phyloP scores from a whole-genome alignment of 129 eudicot species.

The Chrysanthemum lavandulifolium region DNA sequence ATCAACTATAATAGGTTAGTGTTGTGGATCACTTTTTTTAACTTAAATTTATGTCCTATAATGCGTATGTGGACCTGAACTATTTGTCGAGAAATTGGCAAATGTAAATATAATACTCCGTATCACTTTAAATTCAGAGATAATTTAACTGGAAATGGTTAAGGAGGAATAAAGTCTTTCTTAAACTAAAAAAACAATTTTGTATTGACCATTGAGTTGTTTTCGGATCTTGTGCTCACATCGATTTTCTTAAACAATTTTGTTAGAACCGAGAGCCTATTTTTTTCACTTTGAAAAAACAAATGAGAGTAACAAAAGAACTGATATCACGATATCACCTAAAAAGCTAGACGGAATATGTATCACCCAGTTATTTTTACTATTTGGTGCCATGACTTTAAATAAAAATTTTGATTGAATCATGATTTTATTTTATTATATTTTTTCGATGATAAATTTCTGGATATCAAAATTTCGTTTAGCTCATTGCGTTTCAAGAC shows the following conservation, averaged over 20 bases:
- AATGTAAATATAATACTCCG: neutral
- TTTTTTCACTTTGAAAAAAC: too few species aligned
- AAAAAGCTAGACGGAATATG: too few species aligned
- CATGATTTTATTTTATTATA: too few species aligned
- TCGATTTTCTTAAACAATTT: neutral
- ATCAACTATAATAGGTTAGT: constrained; percentile 9
- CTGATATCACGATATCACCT: too few species aligned
- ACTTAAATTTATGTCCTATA: neutral
- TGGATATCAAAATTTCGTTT: too few species aligned
- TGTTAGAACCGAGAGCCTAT: neutral
- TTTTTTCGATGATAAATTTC: too few species aligned
- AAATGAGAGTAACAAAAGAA: too few species aligned
- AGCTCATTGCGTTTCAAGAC: too few species aligned
- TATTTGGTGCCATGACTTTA: too few species aligned
- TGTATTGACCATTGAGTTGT: constrained; percentile 13
- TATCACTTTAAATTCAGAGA: neutral
- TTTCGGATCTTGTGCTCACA: constrained; percentile 25
- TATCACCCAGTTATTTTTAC: too few species aligned
- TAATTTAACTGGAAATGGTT: neutral
- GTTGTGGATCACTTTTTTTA: constrained; percentile 7
- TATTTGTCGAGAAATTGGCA: neutral
- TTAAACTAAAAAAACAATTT: constrained; percentile 3
- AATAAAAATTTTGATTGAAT: too few species aligned
- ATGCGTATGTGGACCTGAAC: constrained; percentile 13
- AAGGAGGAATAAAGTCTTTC: neutral